Percentiles rank a stretch among this genome's conserved stretches.
Evolutionary conservation across 129 eudicot species (phyloP).

Genomic region (Chrysanthemum lavandulifolium): DNA sequence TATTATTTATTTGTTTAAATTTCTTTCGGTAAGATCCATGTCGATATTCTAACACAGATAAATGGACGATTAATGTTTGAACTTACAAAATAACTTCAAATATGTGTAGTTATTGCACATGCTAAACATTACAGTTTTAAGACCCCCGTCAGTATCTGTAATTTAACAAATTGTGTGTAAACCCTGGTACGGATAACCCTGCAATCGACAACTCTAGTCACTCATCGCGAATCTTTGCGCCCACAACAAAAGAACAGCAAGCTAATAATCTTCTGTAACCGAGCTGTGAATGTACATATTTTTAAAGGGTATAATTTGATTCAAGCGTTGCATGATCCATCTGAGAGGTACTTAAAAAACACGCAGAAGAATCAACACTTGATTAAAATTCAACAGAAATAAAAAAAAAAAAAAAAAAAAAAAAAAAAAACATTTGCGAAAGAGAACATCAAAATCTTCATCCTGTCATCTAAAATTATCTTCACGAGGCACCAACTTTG

Average conservation of each 20-base stretch:
- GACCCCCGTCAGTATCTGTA: background rate
- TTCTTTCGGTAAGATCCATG: background rate
- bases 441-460: slow-evolving; percentile 6
- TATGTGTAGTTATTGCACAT: background rate
- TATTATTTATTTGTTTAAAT: background rate
- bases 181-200: background rate
- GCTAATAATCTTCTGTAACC: slow-evolving; percentile 12
- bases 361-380: slow-evolving; percentile 25
- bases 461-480: background rate
- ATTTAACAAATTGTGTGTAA: background rate
- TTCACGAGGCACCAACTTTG: slow-evolving; percentile 30
- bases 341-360: slow-evolving; percentile 16
- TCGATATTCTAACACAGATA: background rate
- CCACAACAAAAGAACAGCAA: background rate
- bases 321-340: slow-evolving; percentile 18
- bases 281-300: slow-evolving; percentile 26
- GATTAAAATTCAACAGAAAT: slow-evolving; percentile 6
- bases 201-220: too few species aligned
- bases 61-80: background rate
- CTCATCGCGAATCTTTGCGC: background rate
- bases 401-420: background rate
- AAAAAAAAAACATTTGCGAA: background rate
- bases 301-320: background rate
- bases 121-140: background rate
- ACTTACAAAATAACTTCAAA: background rate